A percentile compares a stretch with the other conserved stretches of the same genome.
phyloP scores from a whole-genome alignment of 139 green algal species.

The Chlorella sp. region DNA sequence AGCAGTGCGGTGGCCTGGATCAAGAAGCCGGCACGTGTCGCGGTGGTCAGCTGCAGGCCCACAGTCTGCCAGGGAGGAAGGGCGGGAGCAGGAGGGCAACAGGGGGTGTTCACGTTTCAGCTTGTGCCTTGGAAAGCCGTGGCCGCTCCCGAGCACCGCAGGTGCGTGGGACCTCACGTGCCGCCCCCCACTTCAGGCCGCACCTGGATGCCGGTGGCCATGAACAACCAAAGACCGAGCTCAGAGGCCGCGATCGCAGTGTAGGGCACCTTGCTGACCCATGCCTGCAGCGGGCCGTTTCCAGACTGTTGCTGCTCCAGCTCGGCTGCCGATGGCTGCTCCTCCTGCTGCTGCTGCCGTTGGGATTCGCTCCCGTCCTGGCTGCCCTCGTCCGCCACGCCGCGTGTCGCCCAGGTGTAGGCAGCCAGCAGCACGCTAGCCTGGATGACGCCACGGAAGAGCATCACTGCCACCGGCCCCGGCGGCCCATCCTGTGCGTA shows the following conservation, averaged over 20 bases:
- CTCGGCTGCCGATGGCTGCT: not conserved
- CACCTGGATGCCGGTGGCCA: constrained; percentile 33
- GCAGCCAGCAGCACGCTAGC: constrained; percentile 13
- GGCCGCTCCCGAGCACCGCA: no score
- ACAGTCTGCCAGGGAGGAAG: constrained; percentile 39
- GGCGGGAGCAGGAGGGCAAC: not conserved
- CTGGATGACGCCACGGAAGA: constrained; percentile 38
- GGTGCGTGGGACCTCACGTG: no score
- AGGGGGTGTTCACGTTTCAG: no score
- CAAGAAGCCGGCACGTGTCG: constrained; percentile 51
- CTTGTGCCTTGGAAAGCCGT: no score
- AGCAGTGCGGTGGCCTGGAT: constrained; percentile 47
- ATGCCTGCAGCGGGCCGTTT: constrained; percentile 12
- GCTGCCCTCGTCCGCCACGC: not conserved
- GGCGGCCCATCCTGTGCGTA: constrained; percentile 23
- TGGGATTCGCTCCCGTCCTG: not conserved
- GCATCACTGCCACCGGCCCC: constrained; percentile 24
- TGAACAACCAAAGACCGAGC: constrained; percentile 24
- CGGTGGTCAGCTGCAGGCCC: constrained; percentile 45
- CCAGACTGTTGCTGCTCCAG: not conserved
- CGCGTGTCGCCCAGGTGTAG: not conserved
- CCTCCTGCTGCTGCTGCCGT: constrained; percentile 16
- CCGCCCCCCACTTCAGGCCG: no score
- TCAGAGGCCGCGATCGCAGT: constrained; percentile 8
- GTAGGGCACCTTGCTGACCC: not conserved